Evolutionary conservation across 169 alveolate genomes (phyloP).

Genomic region (Plasmodium coatneyi): DNA sequence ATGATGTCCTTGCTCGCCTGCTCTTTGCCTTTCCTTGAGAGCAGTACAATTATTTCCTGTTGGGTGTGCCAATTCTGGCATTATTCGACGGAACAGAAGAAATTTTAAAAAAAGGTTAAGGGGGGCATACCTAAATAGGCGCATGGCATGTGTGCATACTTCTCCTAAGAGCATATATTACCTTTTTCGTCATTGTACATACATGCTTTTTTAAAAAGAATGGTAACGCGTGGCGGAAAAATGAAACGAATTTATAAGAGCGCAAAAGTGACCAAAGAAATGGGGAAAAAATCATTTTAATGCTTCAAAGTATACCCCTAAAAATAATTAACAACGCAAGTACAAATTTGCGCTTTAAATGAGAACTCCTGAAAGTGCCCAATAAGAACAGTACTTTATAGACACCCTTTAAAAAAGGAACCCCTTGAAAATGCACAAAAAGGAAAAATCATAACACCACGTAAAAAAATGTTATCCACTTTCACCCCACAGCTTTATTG

Average conservation of each 20-base stretch:
- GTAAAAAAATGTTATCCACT: neutral
- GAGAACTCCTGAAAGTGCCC: neutral
- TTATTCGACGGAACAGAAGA: neutral
- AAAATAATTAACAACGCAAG: neutral
- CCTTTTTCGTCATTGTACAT: neutral
- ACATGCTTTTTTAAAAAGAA: neutral
- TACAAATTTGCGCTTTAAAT: neutral
- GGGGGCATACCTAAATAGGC: neutral
- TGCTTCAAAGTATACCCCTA: neutral
- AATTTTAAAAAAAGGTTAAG: neutral
- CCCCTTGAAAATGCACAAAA: neutral
- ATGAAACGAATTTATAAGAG: neutral
- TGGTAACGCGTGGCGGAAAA: neutral
- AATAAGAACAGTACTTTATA: neutral
- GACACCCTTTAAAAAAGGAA: neutral
- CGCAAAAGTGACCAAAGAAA: neutral
- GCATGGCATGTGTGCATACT: neutral
- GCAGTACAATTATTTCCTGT: neutral
- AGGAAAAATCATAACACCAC: neutral
- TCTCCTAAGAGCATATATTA: neutral
- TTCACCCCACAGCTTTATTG: neutral
- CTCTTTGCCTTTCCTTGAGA: neutral
- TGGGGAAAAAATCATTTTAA: neutral
- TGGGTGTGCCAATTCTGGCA: neutral
- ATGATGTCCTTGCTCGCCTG: neutral